Base-by-base conservation (phyloP, 805 yeast genomes). In the Metschnikowia bowlesiae region DNA sequence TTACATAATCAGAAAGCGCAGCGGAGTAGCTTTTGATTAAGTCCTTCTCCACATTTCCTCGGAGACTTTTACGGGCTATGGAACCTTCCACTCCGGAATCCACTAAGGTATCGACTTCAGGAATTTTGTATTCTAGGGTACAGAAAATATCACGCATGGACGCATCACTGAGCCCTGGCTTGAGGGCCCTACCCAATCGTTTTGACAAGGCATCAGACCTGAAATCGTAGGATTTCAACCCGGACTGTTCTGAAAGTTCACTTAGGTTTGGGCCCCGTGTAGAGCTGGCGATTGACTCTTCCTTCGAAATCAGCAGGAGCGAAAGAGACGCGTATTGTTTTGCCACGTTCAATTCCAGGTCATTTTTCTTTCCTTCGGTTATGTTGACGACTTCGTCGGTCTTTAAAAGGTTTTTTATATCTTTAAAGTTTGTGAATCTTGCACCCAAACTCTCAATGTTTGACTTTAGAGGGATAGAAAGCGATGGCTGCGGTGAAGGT, bases 1-100 rank as follows among this genome's bases (percentile, higher is more conserved):
- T 70, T 14, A 59, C 63, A 52, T 64, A 73, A 39, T 71, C 75
- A 32, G 66, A 66, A 43, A 73, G 56, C 3, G 65, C 53, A 22
- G 50, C 42, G 2, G 64, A 65, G 57, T 85, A 85, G 52, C 77
- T 80, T 48, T 75, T 76, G 37, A 85, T 65, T 31, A 85, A 62
- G 48, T 84, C 87, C 30, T 70, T 69, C 58, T 86, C 91, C 18
- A 86, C 70, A 38, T 76, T 80, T 39, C 83, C 80, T 49, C 84
- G 71, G 46, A 87, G 68, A 36, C 79, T 74, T 59, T 84, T 78
- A 55, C 95, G 73, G 1, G 83, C 70, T 34, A 84, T 70, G 2
- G 83, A 76, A 0, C 92, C 92, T 11, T 75, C 61, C 29, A 82
- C 57, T 6, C 75, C 76, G 0, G 82, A 73, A 41, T 74, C 78